Evolutionary conservation across 805 yeast genomes (phyloP), one percentile per base, ranked within the genome.

Genomic region (Maudiozyma turicensis): DNA sequence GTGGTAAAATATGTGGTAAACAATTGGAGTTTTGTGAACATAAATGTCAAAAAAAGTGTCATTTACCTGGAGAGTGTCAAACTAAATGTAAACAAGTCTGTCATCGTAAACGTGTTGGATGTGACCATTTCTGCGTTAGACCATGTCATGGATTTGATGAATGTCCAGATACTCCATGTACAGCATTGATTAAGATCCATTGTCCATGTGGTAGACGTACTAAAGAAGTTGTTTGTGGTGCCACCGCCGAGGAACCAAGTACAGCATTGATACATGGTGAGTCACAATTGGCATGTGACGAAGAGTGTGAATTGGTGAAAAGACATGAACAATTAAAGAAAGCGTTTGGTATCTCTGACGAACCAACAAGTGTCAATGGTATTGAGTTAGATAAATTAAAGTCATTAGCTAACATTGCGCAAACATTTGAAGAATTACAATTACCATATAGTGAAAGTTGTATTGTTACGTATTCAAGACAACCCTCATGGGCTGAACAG

Each of bases 161-260:
- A 30, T 81, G 91, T 58, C 69, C 74, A 54, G 84, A 78, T 58
- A 56, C 67, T 49, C 72, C 74, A 20, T 85, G 95, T 63, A 57
- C 66, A 3, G 80, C 75, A 30, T 52, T 57, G 31, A 79, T 86
- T 2, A 62, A 58, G 2, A 58, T 85, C 0, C 54, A 59, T 1
- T 89, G 96, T 61, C 68, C 64, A 14, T 89, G 96, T 68, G 87
- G 87, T 3, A 69, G 82, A 55, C 62, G 73, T 13, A 56, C 66
- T 3, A 70, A 69, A 35, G 66, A 62, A 6, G 72, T 77, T 6
- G 60, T 73, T 11, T 89, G 96, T 69, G 81, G 79, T 26, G 80
- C 81, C 7, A 68, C 74, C n/a, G 53, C 58, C 3, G 28, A 6
- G 8, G 26, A 14, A n/a, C 15, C 38, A 13, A 43, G 49, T 38